Evolutionary conservation across 352 stramenopile species (phyloP), one percentile per base, ranked within the genome.

Genomic region (Phytophthora pistaciae): DNA sequence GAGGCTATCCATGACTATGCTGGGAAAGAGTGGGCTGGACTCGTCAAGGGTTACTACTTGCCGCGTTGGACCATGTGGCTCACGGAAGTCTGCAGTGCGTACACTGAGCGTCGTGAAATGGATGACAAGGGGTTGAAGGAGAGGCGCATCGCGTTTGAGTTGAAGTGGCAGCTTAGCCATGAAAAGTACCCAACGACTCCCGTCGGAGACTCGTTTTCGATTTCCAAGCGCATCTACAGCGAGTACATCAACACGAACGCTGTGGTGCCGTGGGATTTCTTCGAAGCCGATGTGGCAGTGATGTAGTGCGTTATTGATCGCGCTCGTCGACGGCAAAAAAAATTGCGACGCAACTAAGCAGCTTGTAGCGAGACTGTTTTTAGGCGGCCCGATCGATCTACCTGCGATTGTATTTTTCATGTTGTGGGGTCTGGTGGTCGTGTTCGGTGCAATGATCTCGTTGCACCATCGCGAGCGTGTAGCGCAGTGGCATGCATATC

Each of bases 1-100:
- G 84, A 94, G 46, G 72, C 82, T n/a, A 77, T 94, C 49, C 82
- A 91, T 52, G 87, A 94, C 64, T 94, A 94, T 36, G 87, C 87
- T 3, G 80, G 80, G 18, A 94, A 94, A 60, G 85, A 92, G 62
- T 94, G 87, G 87, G 70, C 80, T 27, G 87, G 87, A 0, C 83
- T 94, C n/a, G 76, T 92, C 29, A 82, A 85, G 25, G 71, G 75
- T 31, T 94, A 93, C 66, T 92, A 94, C 70, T 36, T 90, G 20
- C 74, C 70, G n/a, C 87, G 87, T n/a, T 94, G 87, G 87, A 77
- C 73, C 38, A 85, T 92, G 46, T 94, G 87, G 87, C 73, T 92
- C 38, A 81, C 71, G 0, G 87, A 92, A 33, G 85, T 88, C 6
- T 91, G 84, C n/a, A 59, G 87, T 21, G 73, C 87, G 23, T 92